Percentiles rank a stretch among this genome's conserved stretches.
Evolutionary conservation across 1,284 basidiomycete species (phyloP).

Genomic region (Cutaneotrichosporon spelunceum): DNA sequence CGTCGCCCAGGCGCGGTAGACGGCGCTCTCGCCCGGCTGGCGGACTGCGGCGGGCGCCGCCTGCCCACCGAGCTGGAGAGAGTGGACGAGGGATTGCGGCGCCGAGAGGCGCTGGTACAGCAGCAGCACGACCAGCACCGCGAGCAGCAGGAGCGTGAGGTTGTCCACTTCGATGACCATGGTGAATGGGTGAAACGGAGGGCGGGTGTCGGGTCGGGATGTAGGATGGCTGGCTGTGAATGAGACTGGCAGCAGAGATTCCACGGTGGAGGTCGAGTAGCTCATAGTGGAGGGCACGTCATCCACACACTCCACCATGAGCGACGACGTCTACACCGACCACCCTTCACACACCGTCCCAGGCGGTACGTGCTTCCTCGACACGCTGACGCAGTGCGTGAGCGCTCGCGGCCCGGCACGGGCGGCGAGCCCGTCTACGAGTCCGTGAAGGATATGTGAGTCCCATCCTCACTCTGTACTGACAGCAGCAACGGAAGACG

Average conservation of each 20-base stretch:
- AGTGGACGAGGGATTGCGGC: conserved; percentile 47
- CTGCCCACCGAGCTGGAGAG: conserved; percentile 50
- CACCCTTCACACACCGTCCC: conserved; percentile 29
- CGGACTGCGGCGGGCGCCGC: conserved; percentile 42
- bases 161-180: conserved; percentile 43
- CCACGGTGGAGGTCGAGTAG: background rate
- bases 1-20: conserved; percentile 50
- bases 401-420: conserved; percentile 36
- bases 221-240: background rate
- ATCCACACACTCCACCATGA: background rate
- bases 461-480: background rate
- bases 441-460: conserved; percentile 30
- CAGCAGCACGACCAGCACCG: conserved; percentile 31
- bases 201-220: no score
- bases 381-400: conserved; percentile 25
- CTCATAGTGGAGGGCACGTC: background rate
- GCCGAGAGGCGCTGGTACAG: conserved; percentile 46
- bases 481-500: conserved; percentile 56
- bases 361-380: conserved; percentile 28
- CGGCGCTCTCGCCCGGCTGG: conserved; percentile 41
- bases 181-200: background rate
- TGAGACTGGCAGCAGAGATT: background rate
- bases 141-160: conserved; percentile 42
- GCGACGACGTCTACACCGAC: conserved; percentile 31
- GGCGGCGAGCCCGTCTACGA: conserved; percentile 41